Evolutionary conservation across 2,329 filamentous ascomycete species (phyloP), one percentile per base, ranked within the genome.

Genomic region (Aspergillus brasiliensis): DNA sequence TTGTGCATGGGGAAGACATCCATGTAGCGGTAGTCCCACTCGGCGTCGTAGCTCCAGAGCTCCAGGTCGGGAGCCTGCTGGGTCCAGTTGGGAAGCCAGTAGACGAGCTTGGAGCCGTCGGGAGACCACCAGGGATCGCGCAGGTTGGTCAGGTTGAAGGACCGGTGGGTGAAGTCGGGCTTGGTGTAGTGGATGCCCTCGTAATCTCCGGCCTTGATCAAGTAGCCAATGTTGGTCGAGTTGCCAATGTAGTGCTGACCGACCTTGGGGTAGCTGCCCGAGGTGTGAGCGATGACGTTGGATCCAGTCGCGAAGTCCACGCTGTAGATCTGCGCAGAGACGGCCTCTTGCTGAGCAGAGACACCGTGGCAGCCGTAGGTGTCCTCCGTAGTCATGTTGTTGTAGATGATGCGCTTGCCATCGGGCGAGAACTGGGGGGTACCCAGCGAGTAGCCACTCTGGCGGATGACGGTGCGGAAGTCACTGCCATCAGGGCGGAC

Each of bases 1-100:
- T 75, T 62, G 47, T 72, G 65, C 52, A 55, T 31, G 0, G 78
- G 78, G 65, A 80, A 80, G 3, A 80, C 75, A 55, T 80, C 78
- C 47, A 72, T 78, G 69, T 77, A 78, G 19, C 75, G 73, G 60
- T 80, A 80, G 5, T 80, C 78, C 73, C 73, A 80, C 4, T 78
- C 73, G 6, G 44, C 37, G 44, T 80, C 74, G 71, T 72, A 80
- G 61, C 71, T 75, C 62, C 74, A 80, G 5, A 80, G 68, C 44
- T 68, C 44, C 63, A 1, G 73, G 64, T 3, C 77, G 76, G 8
- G 67, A 63, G 3, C 67, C 61, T 55, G 52, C n/a, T 55, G 52
- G 2, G 52, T 44, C 67, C 71, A 77, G 15, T 52, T 61, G 2
- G 57, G 60, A 42, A 65, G 66, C 27, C 68, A 65, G 23, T 71